Percentiles rank a stretch among this genome's conserved stretches.
Evolutionary conservation across 176 grass and related monocot species (phyloP).

Genomic region (Zea mays): Zm-B73-REFERENCE-NAM-5.0 NC_050102.1:154907001-154907500

Average conservation of each 20-base stretch:
- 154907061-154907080: neutral
- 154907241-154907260: neutral
- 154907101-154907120: slow-evolving; percentile 5
- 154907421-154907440: neutral
- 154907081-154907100: slow-evolving; percentile 27
- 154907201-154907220: neutral
- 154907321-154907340: slow-evolving; percentile 11
- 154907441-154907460: neutral
- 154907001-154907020: neutral
- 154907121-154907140: neutral
- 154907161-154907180: neutral
- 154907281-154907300: neutral
- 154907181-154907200: neutral
- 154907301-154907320: neutral
- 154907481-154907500: neutral
- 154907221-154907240: neutral
- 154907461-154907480: neutral
- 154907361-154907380: neutral
- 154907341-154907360: neutral
- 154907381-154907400: neutral
- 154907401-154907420: neutral
- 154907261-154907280: slow-evolving; percentile 1
- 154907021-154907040: slow-evolving; percentile 10
- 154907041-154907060: slow-evolving; percentile 15
- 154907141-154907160: neutral